A percentile compares a stretch with the other conserved stretches of the same genome.
Conservation (phyloP, 305 asterid genomes). For the Coffea humblotiana region DNA sequence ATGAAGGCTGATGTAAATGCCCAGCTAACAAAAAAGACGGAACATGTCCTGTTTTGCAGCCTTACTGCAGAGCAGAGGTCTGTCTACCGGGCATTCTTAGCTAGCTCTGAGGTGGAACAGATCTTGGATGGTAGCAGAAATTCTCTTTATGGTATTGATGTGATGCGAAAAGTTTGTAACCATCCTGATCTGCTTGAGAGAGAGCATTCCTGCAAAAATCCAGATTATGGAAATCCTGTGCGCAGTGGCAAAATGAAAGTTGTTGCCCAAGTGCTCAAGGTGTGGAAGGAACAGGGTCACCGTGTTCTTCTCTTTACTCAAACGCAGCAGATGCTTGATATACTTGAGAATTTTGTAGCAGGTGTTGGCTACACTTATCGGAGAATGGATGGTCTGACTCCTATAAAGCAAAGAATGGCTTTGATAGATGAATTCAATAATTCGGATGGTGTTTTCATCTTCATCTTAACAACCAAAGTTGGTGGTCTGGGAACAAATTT, state of each 20-base stretch:
- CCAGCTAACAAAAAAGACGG: conserved; percentile 89
- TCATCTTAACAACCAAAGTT: conserved; percentile 90
- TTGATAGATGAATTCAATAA: conserved; percentile 91
- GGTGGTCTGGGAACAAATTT: conserved; percentile 97
- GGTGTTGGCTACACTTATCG: conserved; percentile 61
- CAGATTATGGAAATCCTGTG: conserved; percentile 86
- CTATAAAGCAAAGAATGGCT: conserved; percentile 87
- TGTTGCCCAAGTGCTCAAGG: conserved; percentile 81
- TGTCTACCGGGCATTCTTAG: conserved; percentile 90
- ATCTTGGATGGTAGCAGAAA: conserved; percentile 86
- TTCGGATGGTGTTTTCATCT: conserved; percentile 69
- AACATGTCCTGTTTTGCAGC: conserved; percentile 96
- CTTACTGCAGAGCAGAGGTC: conserved; percentile 86
- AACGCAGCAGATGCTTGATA: conserved; percentile 98
- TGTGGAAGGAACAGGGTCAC: conserved; percentile 96
- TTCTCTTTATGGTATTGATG: conserved; percentile 88
- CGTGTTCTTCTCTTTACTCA: conserved; percentile 92
- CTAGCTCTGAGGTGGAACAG: conserved; percentile 95
- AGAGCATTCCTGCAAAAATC: conserved; percentile 74
- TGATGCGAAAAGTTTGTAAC: conserved; percentile 95
- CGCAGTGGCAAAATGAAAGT: conserved; percentile 97
- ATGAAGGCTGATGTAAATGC: conserved; percentile 95
- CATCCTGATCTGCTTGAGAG: conserved; percentile 99
- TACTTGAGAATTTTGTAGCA: conserved; percentile 68
- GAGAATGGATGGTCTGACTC: conserved; percentile 95